phyloP scores from a whole-genome alignment of 2,329 filamentous ascomycete genomes.

The Sporothrix brasiliensis region DNA sequence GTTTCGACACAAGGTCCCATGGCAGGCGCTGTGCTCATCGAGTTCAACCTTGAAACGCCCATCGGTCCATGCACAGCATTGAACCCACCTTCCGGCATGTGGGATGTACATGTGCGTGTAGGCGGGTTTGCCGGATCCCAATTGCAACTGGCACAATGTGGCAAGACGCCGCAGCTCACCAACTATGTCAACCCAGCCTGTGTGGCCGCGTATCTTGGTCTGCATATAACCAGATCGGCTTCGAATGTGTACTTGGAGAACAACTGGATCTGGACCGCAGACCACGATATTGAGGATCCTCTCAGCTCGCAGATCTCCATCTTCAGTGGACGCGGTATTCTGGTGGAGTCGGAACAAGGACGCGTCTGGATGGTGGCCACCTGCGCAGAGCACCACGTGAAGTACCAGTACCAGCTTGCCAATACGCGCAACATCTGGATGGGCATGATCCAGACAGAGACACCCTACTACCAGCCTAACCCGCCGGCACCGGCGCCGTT shows the following conservation, averaged over 20 bases:
- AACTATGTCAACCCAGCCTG: slow-evolving; percentile 44
- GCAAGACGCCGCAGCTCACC: slow-evolving; percentile 51
- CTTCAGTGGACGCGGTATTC: slow-evolving; percentile 42
- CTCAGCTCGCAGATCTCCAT: slow-evolving; percentile 41
- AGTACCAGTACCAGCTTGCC: slow-evolving; percentile 66
- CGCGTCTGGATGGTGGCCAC: slow-evolving; percentile 62
- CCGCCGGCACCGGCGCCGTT: slow-evolving; percentile 60
- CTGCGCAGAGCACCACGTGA: slow-evolving; percentile 61
- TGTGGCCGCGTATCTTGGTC: slow-evolving; percentile 46
- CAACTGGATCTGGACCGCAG: slow-evolving; percentile 54
- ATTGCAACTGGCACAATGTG: slow-evolving; percentile 68
- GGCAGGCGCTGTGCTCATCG: slow-evolving; percentile 69
- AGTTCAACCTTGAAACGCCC: slow-evolving; percentile 68
- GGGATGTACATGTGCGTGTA: slow-evolving; percentile 76
- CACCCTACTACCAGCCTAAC: slow-evolving; percentile 67
- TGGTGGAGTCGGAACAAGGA: slow-evolving; percentile 46
- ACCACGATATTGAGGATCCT: slow-evolving; percentile 55
- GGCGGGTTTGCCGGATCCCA: slow-evolving; percentile 71
- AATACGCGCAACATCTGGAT: slow-evolving; percentile 61
- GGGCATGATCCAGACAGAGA: slow-evolving; percentile 67
- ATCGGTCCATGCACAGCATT: slow-evolving; percentile 36
- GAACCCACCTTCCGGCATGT: slow-evolving; percentile 57
- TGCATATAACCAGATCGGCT: slow-evolving; percentile 48
- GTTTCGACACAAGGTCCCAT: slow-evolving; percentile 68
- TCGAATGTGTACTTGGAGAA: slow-evolving; percentile 53